Evolutionary conservation across 164 flowering plant species (phyloP).

Genomic region (Kingdonia uniflora): DNA sequence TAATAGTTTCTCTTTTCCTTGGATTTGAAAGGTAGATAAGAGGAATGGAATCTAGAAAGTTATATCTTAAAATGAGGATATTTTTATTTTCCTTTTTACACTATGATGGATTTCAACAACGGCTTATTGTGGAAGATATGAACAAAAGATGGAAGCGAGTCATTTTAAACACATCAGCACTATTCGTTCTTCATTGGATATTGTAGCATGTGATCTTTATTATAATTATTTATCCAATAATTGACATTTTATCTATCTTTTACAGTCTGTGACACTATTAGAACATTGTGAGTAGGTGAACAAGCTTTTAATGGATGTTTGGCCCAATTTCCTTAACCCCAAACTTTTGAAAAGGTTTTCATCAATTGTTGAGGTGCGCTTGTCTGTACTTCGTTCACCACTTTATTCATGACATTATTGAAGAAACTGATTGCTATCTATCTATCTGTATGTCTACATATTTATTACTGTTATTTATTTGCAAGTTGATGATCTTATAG

Average conservation of each 20-base stretch:
- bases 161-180: conserved; percentile 45
- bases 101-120: conserved; percentile 64
- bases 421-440: not conserved
- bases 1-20: too few relatives aligned
- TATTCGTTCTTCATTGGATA: not conserved
- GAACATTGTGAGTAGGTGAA: conserved; percentile 96
- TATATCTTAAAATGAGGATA: too few relatives aligned
- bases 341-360: conserved; percentile 63
- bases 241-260: not conserved
- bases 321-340: conserved; percentile 60
- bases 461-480: too few relatives aligned
- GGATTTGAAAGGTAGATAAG: too few relatives aligned
- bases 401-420: not conserved
- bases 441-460: not conserved
- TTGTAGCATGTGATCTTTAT: not conserved
- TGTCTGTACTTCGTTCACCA: too few relatives aligned
- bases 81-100: conserved; percentile 19
- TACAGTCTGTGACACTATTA: conserved; percentile 70
- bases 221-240: not conserved
- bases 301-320: conserved; percentile 66
- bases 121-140: conserved; percentile 60
- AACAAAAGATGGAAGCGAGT: conserved; percentile 74
- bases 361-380: conserved; percentile 66
- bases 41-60: too few relatives aligned
- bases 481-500: too few relatives aligned